Conservation (phyloP, 176 grass and related monocot species). For the Eleusine indica region DNA sequence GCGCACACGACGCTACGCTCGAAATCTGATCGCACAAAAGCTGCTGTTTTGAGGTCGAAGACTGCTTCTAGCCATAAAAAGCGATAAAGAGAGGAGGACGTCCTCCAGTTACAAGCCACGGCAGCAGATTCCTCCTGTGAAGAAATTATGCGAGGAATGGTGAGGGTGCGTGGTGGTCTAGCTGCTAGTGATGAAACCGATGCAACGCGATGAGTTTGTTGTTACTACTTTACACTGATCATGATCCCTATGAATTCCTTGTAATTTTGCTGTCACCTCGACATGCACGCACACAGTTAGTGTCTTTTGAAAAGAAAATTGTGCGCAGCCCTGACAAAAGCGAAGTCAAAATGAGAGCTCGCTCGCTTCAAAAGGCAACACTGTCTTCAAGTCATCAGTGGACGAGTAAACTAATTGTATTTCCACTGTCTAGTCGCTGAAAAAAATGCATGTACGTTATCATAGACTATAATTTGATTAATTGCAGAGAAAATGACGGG, state of each 20-base stretch:
- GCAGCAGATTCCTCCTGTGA: conserved; percentile 49
- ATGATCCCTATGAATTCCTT: conserved; percentile 70
- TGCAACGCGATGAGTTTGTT: conserved; percentile 41
- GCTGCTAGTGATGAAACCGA: conserved; percentile 13
- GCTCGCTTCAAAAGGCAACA: conserved; percentile 40
- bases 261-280: conserved; percentile 50
- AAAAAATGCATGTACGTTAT: conserved; percentile 29
- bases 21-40: conserved; percentile 60
- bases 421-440: conserved; percentile 12
- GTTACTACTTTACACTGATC: conserved; percentile 49
- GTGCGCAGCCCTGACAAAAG: conserved; percentile 57
- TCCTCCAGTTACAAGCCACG: conserved; percentile 6
- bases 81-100: conserved; percentile 42
- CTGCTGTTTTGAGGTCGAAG: conserved; percentile 51
- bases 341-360: conserved; percentile 54
- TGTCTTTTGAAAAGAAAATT: conserved; percentile 55
- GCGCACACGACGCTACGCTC: conserved; percentile 41
- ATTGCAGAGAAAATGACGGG: conserved; percentile 9
- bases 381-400: conserved; percentile 15
- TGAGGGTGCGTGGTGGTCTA: not conserved
- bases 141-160: conserved; percentile 30
- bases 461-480: not conserved
- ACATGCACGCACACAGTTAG: conserved; percentile 22
- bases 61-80: conserved; percentile 55
- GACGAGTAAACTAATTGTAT: not conserved